A percentile compares a stretch with the other conserved stretches of the same genome.
These are phyloP conservation scores for Myriosclerotinia curreyana DNA, from an alignment of 2,329 filamentous ascomycete genomes.

Conservation along the genomic window DNA sequence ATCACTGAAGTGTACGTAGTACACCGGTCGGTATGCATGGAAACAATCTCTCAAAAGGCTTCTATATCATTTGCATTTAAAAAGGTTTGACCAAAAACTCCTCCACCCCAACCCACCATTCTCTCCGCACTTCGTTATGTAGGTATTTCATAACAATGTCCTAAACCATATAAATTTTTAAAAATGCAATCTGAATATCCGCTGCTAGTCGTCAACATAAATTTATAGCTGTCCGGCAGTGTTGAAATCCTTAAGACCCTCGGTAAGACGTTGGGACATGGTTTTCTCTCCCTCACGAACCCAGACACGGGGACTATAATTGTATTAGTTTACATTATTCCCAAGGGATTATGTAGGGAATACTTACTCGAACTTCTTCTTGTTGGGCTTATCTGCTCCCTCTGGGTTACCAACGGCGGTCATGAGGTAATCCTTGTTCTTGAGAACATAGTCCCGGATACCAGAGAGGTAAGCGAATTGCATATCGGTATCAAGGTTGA, in stretches of 20 bases:
- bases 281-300: conserved; percentile 96
- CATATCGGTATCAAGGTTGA: conserved; percentile 98
- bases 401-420: conserved; percentile 92
- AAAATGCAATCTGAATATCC: conserved; percentile 14
- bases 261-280: conserved; percentile 77
- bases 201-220: conserved; percentile 3
- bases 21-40: no score
- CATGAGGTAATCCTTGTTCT: conserved; percentile 92
- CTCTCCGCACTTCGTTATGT: conserved; percentile 16
- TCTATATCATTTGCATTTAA: conserved; percentile 14
- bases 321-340: conserved; percentile 3
- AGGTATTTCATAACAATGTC: conserved; percentile 20
- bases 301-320: conserved; percentile 59
- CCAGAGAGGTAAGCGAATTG: conserved; percentile 91
- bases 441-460: conserved; percentile 90
- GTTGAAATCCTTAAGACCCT: conserved; percentile 91
- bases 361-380: conserved; percentile 75
- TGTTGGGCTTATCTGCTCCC: conserved; percentile 96
- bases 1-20: no score
- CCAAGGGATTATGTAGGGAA: background rate
- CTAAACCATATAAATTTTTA: conserved; percentile 19
- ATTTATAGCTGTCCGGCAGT: conserved; percentile 71
- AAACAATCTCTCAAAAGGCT: background rate
- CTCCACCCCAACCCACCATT: conserved; percentile 14
- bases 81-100: conserved; percentile 19